Base-by-base conservation (phyloP, 345 rosid genomes). In the Lepidium aucheri region DNA sequence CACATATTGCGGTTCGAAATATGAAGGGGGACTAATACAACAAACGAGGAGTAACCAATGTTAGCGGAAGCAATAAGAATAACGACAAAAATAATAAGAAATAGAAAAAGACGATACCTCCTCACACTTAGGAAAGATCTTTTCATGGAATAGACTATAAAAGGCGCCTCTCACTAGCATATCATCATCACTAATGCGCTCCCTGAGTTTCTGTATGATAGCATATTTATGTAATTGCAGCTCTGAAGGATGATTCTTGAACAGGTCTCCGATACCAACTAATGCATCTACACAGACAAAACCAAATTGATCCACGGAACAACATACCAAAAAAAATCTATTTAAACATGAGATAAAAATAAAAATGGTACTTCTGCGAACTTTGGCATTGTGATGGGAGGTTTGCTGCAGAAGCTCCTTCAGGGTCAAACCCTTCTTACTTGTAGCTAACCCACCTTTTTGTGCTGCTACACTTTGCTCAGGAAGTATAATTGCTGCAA, bases 381-480 rank as follows among this genome's bases (percentile, higher is more conserved):
- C 86, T 86, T 84, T 90, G n/a, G 85, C 69, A 71, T 79, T 93
- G 79, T 82, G 84, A 81, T 93, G 97, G 2, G 96, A 80, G 63
- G 90, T 80, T 71, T 90, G 97, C 62, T 72, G 81, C 28, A 93
- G 87, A 65, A 93, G 97, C 69, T 90, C 97, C 28, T 83, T 69
- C 74, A 93, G 76, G 63, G 95, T 85, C 82, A 90, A 76, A n/a
- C 97, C 97, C 70, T 85, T 93, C 86, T 83, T 93, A 75, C 78
- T 90, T 38, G 90, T 83, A 54, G 98, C 97, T 13, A 85, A 76
- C 34, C 88, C 97, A n/a, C 73, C 63, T 80, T 85, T 93, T 45
- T 88, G 88, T 0, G 86, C 79, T 7, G 85, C 96, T 67, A 93
- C 79, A 75, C 92, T 93, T 71, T 93, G 97, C 76, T 90, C 94